A percentile compares a stretch with the other conserved stretches of the same genome.
Conservation (phyloP, 108 stramenopile species). For the Cyclotella sp. region DNA sequence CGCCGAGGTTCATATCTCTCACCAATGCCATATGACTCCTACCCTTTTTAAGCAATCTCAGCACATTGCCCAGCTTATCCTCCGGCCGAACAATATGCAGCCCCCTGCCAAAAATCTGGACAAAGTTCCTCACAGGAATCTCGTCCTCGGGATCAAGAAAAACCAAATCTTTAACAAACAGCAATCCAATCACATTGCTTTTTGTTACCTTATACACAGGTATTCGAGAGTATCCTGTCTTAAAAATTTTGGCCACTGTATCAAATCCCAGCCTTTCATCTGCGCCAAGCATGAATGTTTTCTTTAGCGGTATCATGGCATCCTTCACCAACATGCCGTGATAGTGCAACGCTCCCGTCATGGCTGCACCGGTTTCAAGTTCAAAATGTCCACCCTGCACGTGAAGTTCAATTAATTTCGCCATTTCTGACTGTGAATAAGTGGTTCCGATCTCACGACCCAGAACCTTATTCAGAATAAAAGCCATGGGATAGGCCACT, state of each 20-base stretch:
- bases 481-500: slow-evolving; percentile 81
- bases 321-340: slow-evolving; percentile 84
- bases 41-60: slow-evolving; percentile 89
- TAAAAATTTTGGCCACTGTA: slow-evolving; percentile 94
- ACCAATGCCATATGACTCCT: slow-evolving; percentile 95
- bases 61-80: slow-evolving; percentile 88
- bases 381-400: slow-evolving; percentile 84
- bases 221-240: slow-evolving; percentile 93
- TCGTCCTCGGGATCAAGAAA: slow-evolving; percentile 98
- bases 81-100: slow-evolving; percentile 89
- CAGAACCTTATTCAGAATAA: slow-evolving; percentile 72
- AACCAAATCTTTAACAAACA: slow-evolving; percentile 98
- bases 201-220: slow-evolving; percentile 88
- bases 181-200: slow-evolving; percentile 93
- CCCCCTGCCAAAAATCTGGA: slow-evolving; percentile 94
- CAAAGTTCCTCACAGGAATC: slow-evolving; percentile 85
- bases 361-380: slow-evolving; percentile 88
- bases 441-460: slow-evolving; percentile 94
- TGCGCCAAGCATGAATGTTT: slow-evolving; percentile 93
- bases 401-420: slow-evolving; percentile 92
- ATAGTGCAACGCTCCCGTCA: slow-evolving; percentile 94
- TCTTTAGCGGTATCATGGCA: slow-evolving; percentile 93
- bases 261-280: slow-evolving; percentile 92
- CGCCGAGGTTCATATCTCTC: slow-evolving; percentile 88
- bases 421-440: slow-evolving; percentile 89